Base-by-base conservation (phyloP, 2,329 filamentous ascomycete genomes). In the Penicillium sp. region DNA sequence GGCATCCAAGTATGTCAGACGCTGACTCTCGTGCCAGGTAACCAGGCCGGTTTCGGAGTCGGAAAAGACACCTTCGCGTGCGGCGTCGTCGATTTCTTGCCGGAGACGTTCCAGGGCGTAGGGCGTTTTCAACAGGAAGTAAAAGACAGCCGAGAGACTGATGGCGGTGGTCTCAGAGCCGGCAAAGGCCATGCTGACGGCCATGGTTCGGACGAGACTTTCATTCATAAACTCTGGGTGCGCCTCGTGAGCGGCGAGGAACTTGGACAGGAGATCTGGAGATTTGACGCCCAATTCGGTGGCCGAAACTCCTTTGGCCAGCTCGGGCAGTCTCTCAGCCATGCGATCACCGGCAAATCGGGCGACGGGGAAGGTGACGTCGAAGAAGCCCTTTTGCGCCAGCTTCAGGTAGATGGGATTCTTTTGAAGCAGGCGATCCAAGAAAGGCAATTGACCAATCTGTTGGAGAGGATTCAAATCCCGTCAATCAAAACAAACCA, bases 101-200 rank as follows among this genome's bases (percentile, higher is more conserved):
- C 79, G 76, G 4, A 64, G 43, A 7, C 54, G 52, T 6, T 18
- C 35, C 39, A 60, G 39, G 34, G 53, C 54, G 11, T 46, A 34
- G 0, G 83, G 82, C 57, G 82, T 79, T 60, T 83, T 83, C 33
- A 90, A 74, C 3, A 90, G 69, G 65, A 82, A 83, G 68, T 90
- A 90, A 60, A 91, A 87, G 0, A 90, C 78, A 5, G 82, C 77
- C 5, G 80, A 79, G 0, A 90, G 75, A 5, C 79, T 82, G 61
- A 90, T 90, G 35, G 85, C 86, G 0, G 87, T 91, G 0, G 87
- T 91, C 66, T 93, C 88, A 2, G 81, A 85, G 3, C 87, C 86
- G 0, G 88, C 88, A 86, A 79, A 60, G 9, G 57, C 57, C 52
- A 64, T 63, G 24, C 62, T 61, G 3, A 57, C 54, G 11, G 60